Evolutionary conservation across 148 eudicot species (phyloP), one percentile per base, ranked within the genome.

Genomic region (Silene uniflora): DNA sequence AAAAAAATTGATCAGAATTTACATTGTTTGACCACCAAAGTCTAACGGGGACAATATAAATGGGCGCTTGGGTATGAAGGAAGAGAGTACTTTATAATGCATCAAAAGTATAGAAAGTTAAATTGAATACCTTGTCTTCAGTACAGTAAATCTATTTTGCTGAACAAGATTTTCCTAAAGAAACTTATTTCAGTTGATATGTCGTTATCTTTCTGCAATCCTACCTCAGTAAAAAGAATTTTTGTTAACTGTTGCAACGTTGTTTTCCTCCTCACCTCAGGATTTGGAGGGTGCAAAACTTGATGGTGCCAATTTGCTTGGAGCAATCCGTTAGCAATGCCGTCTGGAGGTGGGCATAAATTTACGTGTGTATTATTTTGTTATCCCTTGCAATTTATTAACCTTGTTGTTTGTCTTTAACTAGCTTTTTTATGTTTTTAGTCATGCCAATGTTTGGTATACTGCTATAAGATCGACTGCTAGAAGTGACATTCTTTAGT

Each of bases 261-360:
- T 73, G 70, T 73, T 49, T 24, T 19, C 29, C 39, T 19, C 29
- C 47, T 67, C 42, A 6, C 55, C 52, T 29, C 88, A 90, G 91
- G 83, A 88, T 74, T 82, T 90, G 85, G 96, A 89, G 83, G 98
- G 96, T 70, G 96, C 96, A 46, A 90, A 78, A 79, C 96, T 92
- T 62, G 90, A 89, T 78, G 98, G 98, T 60, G 98, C 98, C 74
- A 92, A 89, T 69, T 82, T 92, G 79, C 88, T 89, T 35, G 98
- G 93, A 81, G 88, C 96, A 67, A 92, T 89, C 69, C 90, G 98
- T 84, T 92, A 83, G 87, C 56, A 73, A 54, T 24, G 27, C 60
- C 3, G 29, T 62, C 69, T 46, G 69, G 59, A 74, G 42, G 44
- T 67, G 70, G 22, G n/a, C 39, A 6, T 67, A 19, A 19, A 29